Percentiles rank a stretch among this genome's conserved stretches.
Conservation (phyloP, 805 yeast genomes). For the Ascoidea asiatica region DNA sequence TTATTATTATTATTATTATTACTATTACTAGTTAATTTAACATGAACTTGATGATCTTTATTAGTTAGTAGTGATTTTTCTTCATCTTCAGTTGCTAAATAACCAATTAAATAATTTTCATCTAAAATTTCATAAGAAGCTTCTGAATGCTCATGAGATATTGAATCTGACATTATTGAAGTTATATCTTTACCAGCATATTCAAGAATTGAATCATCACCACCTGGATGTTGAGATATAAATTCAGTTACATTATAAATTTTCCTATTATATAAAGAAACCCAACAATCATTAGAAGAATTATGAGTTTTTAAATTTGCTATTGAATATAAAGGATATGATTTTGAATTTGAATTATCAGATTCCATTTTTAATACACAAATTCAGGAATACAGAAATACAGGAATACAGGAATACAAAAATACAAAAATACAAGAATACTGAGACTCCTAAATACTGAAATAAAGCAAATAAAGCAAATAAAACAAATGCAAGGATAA, state of each 20-base stretch:
- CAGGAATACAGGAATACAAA: too few species aligned
- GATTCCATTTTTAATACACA: too few species aligned
- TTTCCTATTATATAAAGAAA: conserved; percentile 64
- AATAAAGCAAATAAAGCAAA: too few species aligned
- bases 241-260: conserved; percentile 74
- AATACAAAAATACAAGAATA: too few species aligned
- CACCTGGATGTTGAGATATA: conserved; percentile 62
- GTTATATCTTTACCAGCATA: conserved; percentile 41
- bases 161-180: conserved; percentile 34
- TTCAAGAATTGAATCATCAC: conserved; percentile 40
- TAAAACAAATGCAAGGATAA: too few species aligned
- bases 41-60: conserved; percentile 45
- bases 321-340: conserved; percentile 53
- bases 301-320: conserved; percentile 40
- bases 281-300: conserved; percentile 54
- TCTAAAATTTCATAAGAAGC: conserved; percentile 77
- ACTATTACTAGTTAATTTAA: conserved; percentile 23
- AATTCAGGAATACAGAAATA: too few species aligned
- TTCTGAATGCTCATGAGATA: conserved; percentile 70
- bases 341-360: too few species aligned
- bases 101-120: conserved; percentile 69
- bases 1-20: conserved; percentile 20
- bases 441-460: too few species aligned
- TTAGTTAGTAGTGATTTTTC: conserved; percentile 56
- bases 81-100: conserved; percentile 70